phyloP scores from a whole-genome alignment of 2,329 filamentous ascomycete genomes.

The Claviceps sp. region DNA sequence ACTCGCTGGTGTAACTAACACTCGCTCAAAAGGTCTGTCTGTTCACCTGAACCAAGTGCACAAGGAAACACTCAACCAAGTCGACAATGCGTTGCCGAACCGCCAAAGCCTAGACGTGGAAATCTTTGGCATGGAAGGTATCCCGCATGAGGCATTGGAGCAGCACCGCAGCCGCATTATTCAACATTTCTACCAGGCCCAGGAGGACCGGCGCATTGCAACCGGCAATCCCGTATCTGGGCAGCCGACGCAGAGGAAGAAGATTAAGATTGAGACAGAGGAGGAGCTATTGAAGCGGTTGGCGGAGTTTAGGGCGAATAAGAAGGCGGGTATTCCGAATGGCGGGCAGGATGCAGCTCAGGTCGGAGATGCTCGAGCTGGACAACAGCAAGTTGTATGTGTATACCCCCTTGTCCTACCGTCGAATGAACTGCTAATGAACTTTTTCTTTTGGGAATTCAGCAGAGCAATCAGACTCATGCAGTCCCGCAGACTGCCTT shows the following conservation, averaged over 20 bases:
- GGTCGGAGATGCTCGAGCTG: background rate
- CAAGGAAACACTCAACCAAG: conserved; percentile 75
- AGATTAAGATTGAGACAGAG: conserved; percentile 58
- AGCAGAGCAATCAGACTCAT: conserved; percentile 10
- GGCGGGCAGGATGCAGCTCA: background rate
- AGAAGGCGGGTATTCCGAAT: conserved; percentile 13
- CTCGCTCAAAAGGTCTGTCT: conserved; percentile 52
- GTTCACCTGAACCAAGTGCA: conserved; percentile 99
- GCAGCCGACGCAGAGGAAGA: conserved; percentile 46
- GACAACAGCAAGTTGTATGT: conserved; percentile 16
- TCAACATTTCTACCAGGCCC: conserved; percentile 70
- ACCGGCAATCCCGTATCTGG: conserved; percentile 76
- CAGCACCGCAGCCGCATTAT: conserved; percentile 79
- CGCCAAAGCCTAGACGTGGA: conserved; percentile 79
- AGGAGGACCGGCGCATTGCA: conserved; percentile 65
- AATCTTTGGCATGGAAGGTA: conserved; percentile 97
- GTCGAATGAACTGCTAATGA: background rate
- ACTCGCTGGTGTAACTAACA: too few relatives aligned
- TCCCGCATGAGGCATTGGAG: conserved; percentile 72
- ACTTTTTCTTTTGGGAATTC: background rate
- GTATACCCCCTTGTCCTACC: too few relatives aligned
- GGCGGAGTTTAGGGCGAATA: conserved; percentile 60
- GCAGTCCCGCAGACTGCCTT: conserved; percentile 12
- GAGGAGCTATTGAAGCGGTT: conserved; percentile 71
- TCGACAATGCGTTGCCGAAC: conserved; percentile 86